phyloP scores from a whole-genome alignment of 1,284 basidiomycete genomes.

The Singerocomus inundabilis region DNA sequence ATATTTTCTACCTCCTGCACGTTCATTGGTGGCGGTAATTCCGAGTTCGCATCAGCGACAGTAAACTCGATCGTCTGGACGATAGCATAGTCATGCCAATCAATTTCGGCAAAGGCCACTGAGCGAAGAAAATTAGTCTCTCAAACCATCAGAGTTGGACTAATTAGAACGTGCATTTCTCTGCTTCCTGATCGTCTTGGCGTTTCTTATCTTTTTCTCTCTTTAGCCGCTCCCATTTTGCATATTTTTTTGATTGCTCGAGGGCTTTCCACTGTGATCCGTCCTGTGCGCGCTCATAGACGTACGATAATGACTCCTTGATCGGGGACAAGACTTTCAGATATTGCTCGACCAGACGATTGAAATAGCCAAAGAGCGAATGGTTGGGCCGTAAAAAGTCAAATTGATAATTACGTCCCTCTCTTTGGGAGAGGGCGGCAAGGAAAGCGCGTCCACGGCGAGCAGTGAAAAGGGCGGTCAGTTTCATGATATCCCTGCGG shows the following conservation, averaged over 20 bases:
- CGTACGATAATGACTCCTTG: conserved; percentile 67
- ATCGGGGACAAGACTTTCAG: conserved; percentile 86
- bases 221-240: conserved; percentile 86
- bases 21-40: conserved; percentile 93
- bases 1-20: conserved; percentile 94
- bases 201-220: conserved; percentile 84
- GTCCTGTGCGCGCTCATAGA: conserved; percentile 63
- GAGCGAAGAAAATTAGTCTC: conserved; percentile 13
- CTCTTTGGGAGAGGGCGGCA: conserved; percentile 78
- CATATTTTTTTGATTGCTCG: conserved; percentile 74
- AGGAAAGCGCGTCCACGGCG: conserved; percentile 89
- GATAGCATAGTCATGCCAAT: conserved; percentile 99
- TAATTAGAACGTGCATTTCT: conserved; percentile 57
- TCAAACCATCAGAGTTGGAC: conserved; percentile 5
- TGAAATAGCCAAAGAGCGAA: conserved; percentile 96
- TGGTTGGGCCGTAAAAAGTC: conserved; percentile 96
- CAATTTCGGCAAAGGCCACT: conserved; percentile 95
- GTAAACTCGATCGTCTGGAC: conserved; percentile 99
- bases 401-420: conserved; percentile 96
- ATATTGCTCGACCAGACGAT: conserved; percentile 96
- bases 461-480: conserved; percentile 96
- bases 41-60: conserved; percentile 84
- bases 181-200: conserved; percentile 88
- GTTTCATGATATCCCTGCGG: conserved; percentile 81
- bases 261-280: conserved; percentile 75